phyloP scores from a whole-genome alignment of 768 basidiomycete genomes.

The Grammothele lineata region DNA sequence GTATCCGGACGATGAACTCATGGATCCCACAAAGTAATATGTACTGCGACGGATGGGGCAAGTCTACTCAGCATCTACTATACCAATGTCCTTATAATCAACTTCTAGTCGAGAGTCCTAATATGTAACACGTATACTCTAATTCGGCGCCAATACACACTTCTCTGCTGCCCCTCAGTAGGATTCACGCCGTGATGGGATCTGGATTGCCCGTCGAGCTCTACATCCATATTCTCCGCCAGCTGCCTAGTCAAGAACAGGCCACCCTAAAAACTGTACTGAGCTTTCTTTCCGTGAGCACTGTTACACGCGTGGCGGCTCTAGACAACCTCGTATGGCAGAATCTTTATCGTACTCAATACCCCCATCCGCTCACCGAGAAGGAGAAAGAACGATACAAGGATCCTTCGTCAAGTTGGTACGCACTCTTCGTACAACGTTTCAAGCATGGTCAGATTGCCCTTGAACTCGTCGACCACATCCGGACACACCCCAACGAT shows the following conservation, averaged over 20 bases:
- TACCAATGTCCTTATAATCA: no score
- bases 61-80: no score
- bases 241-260: constrained; percentile 16
- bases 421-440: no score
- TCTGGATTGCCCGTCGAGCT: constrained; percentile 31
- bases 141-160: no score
- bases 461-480: no score
- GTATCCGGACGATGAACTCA: no score
- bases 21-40: no score
- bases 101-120: no score
- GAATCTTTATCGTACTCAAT: constrained; percentile 47
- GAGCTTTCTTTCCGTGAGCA: constrained; percentile 36
- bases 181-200: not conserved
- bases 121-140: no score
- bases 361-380: constrained; percentile 35
- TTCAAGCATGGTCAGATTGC: no score
- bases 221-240: constrained; percentile 33
- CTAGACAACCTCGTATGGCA: constrained; percentile 43
- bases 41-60: no score
- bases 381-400: constrained; percentile 34
- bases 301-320: constrained; percentile 42
- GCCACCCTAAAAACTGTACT: constrained; percentile 30
- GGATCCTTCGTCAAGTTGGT: not conserved
- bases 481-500: not conserved
- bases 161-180: not conserved